Evolutionary conservation across 176 grass and related monocot species (phyloP), one percentile per base, ranked within the genome.

Genomic region (Saccharum officinarum): DNA sequence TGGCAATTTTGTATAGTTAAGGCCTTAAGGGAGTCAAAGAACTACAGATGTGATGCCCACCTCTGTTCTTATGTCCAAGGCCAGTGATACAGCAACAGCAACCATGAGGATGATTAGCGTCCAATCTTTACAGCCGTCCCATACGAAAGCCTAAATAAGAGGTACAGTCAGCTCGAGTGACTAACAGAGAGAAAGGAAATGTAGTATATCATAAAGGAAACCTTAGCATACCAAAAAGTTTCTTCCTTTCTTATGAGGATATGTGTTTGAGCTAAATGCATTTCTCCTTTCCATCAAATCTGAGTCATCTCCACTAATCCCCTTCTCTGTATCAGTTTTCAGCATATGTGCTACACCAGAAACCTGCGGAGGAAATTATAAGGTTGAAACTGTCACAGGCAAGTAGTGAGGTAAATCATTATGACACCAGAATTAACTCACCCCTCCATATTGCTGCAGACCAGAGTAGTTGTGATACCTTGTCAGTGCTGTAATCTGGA

Each of bases 41-140:
- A 84, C 9, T n/a, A 73, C 15, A 72, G 37, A 68, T 72, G 49
- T 47, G 12, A 70, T 73, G 12, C 73, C 41, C 80, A 98, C 97
- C 97, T 98, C 97, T 41, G 97, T 98, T 62, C 72, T 86, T 82
- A 98, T 98, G 84, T 93, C 97, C 85, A 98, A 92, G 71, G 94
- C 88, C 15, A 98, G 88, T 47, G 97, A 98, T 77, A 95, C 33
- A 31, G 89, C 90, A 69, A 93, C 97, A 54, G 97, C 97, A 3
- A 98, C 81, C 91, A 98, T 98, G n/a, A 98, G 92, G 75, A 98
- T 95, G 84, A 98, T 67, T 39, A 98, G 88, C 23, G 97, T 98
- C 76, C 94, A 59, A 55, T 98, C 97, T 92, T 98, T 90, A 49
- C 86, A 98, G n/a, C 93, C 89, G 84, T 98, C 97, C 97, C 93